Evolutionary conservation across 441 rosid genomes (phyloP), one percentile per base, ranked within the genome.

Genomic region (Euphorbia schlechtendalii): DNA sequence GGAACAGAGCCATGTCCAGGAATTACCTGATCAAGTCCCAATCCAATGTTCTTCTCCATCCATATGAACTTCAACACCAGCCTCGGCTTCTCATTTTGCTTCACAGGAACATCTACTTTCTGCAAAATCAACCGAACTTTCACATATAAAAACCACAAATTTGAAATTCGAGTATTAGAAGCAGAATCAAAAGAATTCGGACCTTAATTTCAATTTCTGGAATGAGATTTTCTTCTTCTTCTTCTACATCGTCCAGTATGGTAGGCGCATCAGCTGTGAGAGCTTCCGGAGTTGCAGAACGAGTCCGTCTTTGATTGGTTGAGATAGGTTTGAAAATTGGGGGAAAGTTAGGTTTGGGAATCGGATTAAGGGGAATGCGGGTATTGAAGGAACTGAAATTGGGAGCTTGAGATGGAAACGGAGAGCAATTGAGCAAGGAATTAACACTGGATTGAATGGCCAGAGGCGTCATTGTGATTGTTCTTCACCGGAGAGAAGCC

Each of bases 41-140:
- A 72, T 63, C 96, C 98, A 4, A 92, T 88, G 84, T 88, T 92
- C 87, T 92, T 92, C 83, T 92, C 96, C 98, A 90, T 90, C 98
- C 97, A 90, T 74, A 90, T 81, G 71, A 92, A 90, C 80, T 92
- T 92, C 77, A 92, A 74, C 58, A 92, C 89, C 70, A 88, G 76
- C 73, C 90, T 82, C 24, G 92, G 83, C 63, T 81, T 88, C 76
- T 79, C 80, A 78, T 77, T 65, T 71, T 76, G 83, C 72, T 84
- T 83, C 77, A n/a, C n/a, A n/a, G n/a, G n/a, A n/a, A n/a, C n/a
- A n/a, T 38, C 74, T 46, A 38, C 59, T 63, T 3, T 13, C 13
- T 12, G n/a, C 4, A 41, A 28, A 30, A 27, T 25, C 11, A 22
- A 15, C 18, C 5, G 5, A 43, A n/a, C n/a, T n/a, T n/a, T n/a